Percentiles rank a stretch among this genome's conserved stretches.
Conservation (phyloP, 139 green algal genomes). For the Eudorina sp. region DNA sequence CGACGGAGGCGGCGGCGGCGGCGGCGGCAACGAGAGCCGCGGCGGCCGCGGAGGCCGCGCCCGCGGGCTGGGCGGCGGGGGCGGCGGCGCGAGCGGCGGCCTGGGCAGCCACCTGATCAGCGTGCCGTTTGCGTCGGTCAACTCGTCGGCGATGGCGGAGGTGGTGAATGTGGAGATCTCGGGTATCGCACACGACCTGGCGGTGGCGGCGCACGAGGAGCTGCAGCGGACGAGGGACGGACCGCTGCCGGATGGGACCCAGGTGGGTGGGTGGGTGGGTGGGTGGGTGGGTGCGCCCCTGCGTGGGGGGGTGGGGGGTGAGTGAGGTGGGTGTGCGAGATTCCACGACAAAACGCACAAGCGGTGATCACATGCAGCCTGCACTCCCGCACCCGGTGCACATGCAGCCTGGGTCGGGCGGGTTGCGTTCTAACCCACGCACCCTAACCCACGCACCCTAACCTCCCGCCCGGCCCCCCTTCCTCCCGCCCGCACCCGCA, state of each 20-base stretch:
- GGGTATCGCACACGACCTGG: conserved; percentile 44
- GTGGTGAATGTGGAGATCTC: conserved; percentile 39
- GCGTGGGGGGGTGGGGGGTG: background rate
- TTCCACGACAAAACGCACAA: too few relatives aligned
- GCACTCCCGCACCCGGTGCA: too few relatives aligned
- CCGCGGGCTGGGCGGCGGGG: too few relatives aligned
- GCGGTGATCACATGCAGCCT: too few relatives aligned
- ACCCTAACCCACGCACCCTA: background rate
- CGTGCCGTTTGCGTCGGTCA: background rate
- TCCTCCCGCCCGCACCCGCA: background rate
- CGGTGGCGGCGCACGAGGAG: conserved; percentile 33
- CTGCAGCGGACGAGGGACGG: conserved; percentile 33
- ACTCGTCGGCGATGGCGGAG: background rate
- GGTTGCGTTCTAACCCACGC: too few relatives aligned
- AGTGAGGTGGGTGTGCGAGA: too few relatives aligned
- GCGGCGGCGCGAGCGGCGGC: background rate
- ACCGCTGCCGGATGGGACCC: conserved; percentile 47
- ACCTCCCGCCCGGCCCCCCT: background rate
- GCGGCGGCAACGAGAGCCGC: background rate
- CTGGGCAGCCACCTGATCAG: background rate
- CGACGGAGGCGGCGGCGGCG: background rate
- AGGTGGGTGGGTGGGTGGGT: background rate
- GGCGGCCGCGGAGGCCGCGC: background rate
- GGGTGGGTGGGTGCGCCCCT: background rate
- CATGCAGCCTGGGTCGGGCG: too few relatives aligned